phyloP scores from a whole-genome alignment of 495 filamentous ascomycete species.

The Usnea hakonensis region DNA sequence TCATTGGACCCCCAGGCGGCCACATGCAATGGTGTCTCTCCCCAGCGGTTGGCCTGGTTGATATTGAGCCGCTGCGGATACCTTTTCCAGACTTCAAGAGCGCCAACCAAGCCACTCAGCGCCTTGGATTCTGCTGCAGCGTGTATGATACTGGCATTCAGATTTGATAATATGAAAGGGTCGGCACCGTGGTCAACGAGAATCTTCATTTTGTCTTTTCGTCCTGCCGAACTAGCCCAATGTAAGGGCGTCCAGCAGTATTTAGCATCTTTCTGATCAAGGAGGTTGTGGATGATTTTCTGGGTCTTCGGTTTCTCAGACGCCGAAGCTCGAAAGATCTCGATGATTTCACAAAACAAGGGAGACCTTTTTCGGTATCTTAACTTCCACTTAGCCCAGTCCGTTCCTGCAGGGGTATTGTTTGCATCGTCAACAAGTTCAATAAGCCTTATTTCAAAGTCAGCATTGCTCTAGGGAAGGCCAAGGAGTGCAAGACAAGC shows the following conservation, averaged over 20 bases:
- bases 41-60: constrained; percentile 15
- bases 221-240: constrained; percentile 17
- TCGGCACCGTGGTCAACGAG: constrained; percentile 14
- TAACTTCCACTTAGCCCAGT: constrained; percentile 17
- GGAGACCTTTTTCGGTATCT: constrained; percentile 15
- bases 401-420: constrained; percentile 15
- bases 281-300: constrained; percentile 17
- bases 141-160: constrained; percentile 17
- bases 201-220: constrained; percentile 11
- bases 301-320: constrained; percentile 11
- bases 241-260: constrained; percentile 19
- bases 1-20: constrained; percentile 12
- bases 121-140: constrained; percentile 15
- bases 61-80: constrained; percentile 14
- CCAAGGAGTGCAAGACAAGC: background rate
- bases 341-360: constrained; percentile 11
- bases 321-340: constrained; percentile 14
- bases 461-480: background rate
- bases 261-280: constrained; percentile 16
- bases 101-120: constrained; percentile 3
- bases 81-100: constrained; percentile 11
- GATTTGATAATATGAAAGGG: constrained; percentile 15
- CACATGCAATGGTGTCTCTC: constrained; percentile 14
- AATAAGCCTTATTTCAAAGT: constrained; percentile 9
- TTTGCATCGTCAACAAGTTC: constrained; percentile 11